Conservation (phyloP, 345 rosid genomes). For the Linum tenue region DNA sequence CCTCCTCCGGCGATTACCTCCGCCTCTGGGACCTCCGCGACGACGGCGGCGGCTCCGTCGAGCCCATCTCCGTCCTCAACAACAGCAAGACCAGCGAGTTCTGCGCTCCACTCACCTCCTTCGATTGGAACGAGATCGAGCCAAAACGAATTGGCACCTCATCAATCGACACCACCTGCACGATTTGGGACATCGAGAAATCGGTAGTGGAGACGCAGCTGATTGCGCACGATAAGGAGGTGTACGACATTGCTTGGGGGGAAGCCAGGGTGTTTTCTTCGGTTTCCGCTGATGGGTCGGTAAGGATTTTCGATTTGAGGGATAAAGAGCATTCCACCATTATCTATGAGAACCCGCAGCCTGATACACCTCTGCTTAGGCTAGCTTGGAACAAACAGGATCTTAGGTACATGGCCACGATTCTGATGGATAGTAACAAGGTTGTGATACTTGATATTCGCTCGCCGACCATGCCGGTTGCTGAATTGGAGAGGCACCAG, state of each 20-base stretch:
- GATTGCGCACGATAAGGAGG: conserved; percentile 81
- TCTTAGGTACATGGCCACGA: conserved; percentile 67
- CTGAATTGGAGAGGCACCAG: conserved; percentile 61
- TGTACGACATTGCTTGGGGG: conserved; percentile 78
- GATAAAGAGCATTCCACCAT: conserved; percentile 76
- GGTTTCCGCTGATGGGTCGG: conserved; percentile 75
- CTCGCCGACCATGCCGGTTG: conserved; percentile 63
- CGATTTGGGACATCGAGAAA: conserved; percentile 87
- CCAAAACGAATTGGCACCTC: conserved; percentile 84
- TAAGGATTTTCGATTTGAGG: conserved; percentile 61
- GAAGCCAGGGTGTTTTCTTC: conserved; percentile 72
- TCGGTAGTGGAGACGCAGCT: conserved; percentile 77
- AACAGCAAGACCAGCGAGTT: conserved; percentile 66
- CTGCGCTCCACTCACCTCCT: conserved; percentile 79
- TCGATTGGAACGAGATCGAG: conserved; percentile 93
- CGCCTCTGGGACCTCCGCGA: conserved; percentile 62
- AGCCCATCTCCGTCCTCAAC: conserved; percentile 51
- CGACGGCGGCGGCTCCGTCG: conserved; percentile 29
- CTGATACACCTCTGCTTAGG: conserved; percentile 62
- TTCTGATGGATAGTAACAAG: conserved; percentile 72
- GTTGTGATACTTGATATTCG: conserved; percentile 72
- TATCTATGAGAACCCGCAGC: conserved; percentile 70
- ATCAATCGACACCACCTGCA: conserved; percentile 90
- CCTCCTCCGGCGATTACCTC: conserved; percentile 74
- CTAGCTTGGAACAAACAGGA: conserved; percentile 88